Evolutionary conservation across 352 stramenopile species (phyloP).

Genomic region (Phytophthora vignae): DNA sequence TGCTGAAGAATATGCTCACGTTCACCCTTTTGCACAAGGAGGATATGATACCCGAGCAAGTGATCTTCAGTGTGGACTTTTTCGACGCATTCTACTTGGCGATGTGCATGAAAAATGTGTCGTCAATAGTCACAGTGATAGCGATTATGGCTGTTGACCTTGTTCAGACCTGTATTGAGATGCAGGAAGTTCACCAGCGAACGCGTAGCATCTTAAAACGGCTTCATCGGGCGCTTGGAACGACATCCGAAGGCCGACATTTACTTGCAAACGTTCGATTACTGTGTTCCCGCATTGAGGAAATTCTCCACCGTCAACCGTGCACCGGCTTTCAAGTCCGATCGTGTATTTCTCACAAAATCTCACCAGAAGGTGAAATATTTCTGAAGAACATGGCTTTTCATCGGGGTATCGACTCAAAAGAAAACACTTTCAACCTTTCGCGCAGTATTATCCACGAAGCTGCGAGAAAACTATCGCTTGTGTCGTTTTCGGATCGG

Average conservation of each 20-base stretch:
- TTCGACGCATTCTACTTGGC: constrained; percentile 17
- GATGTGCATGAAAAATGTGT: constrained; percentile 12
- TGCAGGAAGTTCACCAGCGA: constrained; percentile 6
- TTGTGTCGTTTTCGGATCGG: not conserved
- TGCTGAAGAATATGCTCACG: constrained; percentile 17
- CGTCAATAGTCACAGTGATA: constrained; percentile 4
- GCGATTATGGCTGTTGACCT: constrained; percentile 5
- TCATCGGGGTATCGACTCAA: not conserved
- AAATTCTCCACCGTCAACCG: not conserved
- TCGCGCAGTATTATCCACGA: not conserved
- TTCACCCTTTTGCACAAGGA: constrained; percentile 18
- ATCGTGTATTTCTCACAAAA: constrained; percentile 9
- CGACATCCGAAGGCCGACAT: not conserved
- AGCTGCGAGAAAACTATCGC: not conserved
- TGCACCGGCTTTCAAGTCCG: constrained; percentile 2
- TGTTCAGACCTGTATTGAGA: constrained; percentile 11
- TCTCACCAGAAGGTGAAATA: constrained; percentile 1
- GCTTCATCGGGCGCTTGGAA: not conserved
- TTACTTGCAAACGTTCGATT: constrained; percentile 4
- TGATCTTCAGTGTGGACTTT: constrained; percentile 20
- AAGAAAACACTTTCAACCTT: not conserved
- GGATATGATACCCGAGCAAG: constrained; percentile 22
- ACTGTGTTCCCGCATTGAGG: not conserved
- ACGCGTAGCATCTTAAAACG: constrained; percentile 1
- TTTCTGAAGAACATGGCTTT: not conserved